Base-by-base conservation (phyloP, 2,329 filamentous ascomycete species). In the Verticillium tricorpus region DNA sequence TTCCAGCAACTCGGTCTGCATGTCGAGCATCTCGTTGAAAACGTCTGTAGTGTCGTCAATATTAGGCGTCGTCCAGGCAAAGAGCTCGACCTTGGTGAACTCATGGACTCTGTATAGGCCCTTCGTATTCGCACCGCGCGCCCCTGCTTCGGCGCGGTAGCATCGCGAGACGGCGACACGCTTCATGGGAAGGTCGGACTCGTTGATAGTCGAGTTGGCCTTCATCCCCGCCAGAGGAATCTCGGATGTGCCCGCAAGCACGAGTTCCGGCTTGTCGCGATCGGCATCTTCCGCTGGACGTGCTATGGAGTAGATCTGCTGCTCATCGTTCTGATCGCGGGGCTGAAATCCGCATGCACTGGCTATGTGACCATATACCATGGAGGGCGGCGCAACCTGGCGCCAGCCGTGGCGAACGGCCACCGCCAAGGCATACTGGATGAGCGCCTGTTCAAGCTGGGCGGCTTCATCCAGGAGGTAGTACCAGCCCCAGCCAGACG, bases 51-150 rank as follows among this genome's bases (percentile, higher is more conserved):
- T 79, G 50, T 74, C 71, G 35, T 70, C 72, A 2, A 69, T 62
- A 60, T 86, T 81, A 1, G 91, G 86, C 34, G 82, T 69, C 5
- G 92, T 90, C 95, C 95, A 99, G 0, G 90, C 93, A 73, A 99
- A 98, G 82, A 99, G 88, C 76, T 99, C 95, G 0, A 99, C 94
- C 74, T 99, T 99, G 32, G 93, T 97, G 77, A 99, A 99, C 76
- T 99, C 95, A 76, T 99, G 95, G 3, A 99, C 95, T 32, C 95
- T 89, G 77, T 98, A 99, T 1, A 99, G 80, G 5, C 95, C 95
- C 77, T 97, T 97, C 1, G 93, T 97, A 68, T 95, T 92, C 28
- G 90, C 88, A 34, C 95, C 95, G 45, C 94, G 84, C 1, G 93
- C 91, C 35, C 95, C 95, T 0, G 95, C 95, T 78, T 99, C 95